Evolutionary conservation across 129 eudicot species (phyloP), one percentile per base, ranked within the genome.

Genomic region (Calendula officinalis): DNA sequence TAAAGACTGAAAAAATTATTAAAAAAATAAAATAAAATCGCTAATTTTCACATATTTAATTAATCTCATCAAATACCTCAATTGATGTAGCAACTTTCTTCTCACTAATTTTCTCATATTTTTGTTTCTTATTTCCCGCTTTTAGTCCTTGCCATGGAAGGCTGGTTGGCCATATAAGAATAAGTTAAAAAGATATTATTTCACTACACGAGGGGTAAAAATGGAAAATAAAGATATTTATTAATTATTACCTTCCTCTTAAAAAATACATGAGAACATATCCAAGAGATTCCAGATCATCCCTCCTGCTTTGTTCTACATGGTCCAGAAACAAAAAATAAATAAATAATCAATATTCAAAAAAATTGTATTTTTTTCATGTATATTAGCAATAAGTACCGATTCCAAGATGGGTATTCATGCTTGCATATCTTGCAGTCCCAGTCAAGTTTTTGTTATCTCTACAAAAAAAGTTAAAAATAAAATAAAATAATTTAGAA

Each of bases 391-490:
- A 69, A 60, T 39, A 43, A 78, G 36, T 64, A 91, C 97, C 97
- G 22, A 91, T 91, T 6, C 97, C 97, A 63, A 89, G 91, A 80
- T 89, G 97, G 35, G 97, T 86, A 56, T 89, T 89, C 86, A 79
- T 84, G 75, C 97, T 91, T 17, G 97, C 97, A 78, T 87, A 91
- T 84, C 95, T 89, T 39, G 95, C 94, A 11, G 97, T 91, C 68
- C 97, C 97, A 30, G 97, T 91, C 82, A 91, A 78, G 76, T 91
- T 91, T 68, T 91, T 91, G 75, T 91, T 87, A 77, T 91, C 97
- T 79, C 97, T 91, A 77, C 80, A 77, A 34, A 37, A 16, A 16
- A 44, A 32, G 12, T 41, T 15, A 11, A 30, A 9, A 40, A 16
- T 30, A 30, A 9, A 55, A 33, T 1, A 40, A 34, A 51, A 9